A percentile compares a stretch with the other conserved stretches of the same genome.
phyloP scores from a whole-genome alignment of 202 grass and related monocot species.

The Saccharum hybrid region DNA sequence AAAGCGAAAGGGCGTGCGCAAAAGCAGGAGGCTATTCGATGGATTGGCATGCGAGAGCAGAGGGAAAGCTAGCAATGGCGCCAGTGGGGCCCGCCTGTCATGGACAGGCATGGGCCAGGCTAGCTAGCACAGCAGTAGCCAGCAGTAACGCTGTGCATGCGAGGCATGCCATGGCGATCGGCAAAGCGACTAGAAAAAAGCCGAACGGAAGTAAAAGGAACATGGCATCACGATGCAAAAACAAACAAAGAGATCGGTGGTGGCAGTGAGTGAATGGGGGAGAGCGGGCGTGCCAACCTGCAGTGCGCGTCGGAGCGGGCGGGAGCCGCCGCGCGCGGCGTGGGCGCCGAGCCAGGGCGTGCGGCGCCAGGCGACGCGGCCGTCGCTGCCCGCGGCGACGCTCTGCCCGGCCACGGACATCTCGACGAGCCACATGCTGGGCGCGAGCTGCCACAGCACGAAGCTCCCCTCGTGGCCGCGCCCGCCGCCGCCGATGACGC shows the following conservation, averaged over 20 bases:
- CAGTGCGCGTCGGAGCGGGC: conserved; percentile 85
- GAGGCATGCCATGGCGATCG: conserved; percentile 49
- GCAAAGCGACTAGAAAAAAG: conserved; percentile 38
- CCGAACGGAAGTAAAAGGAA: not conserved
- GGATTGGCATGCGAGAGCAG: conserved; percentile 27
- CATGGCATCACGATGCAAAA: conserved; percentile 38
- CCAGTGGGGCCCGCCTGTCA: conserved; percentile 38
- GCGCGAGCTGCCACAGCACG: conserved; percentile 77
- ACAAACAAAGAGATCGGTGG: not conserved
- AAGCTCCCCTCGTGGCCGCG: conserved; percentile 66
- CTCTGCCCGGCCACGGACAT: conserved; percentile 68
- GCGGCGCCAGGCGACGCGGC: conserved; percentile 84
- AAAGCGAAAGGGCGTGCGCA: conserved; percentile 42
- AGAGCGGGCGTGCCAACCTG: conserved; percentile 59
- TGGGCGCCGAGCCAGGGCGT: conserved; percentile 92
- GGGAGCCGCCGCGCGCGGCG: conserved; percentile 78
- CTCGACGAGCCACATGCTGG: conserved; percentile 79
- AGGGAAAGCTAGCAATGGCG: not conserved
- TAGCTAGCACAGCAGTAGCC: too few species aligned
- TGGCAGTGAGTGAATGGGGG: not conserved
- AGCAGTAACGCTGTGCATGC: conserved; percentile 42
- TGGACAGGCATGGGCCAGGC: not conserved
- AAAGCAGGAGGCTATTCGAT: conserved; percentile 39
- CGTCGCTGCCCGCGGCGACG: conserved; percentile 79
- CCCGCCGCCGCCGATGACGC: conserved; percentile 26